These are phyloP conservation scores for Eremomyces bilateralis DNA, from an alignment of 495 filamentous ascomycete species.

Conservation along the genomic window DNA sequence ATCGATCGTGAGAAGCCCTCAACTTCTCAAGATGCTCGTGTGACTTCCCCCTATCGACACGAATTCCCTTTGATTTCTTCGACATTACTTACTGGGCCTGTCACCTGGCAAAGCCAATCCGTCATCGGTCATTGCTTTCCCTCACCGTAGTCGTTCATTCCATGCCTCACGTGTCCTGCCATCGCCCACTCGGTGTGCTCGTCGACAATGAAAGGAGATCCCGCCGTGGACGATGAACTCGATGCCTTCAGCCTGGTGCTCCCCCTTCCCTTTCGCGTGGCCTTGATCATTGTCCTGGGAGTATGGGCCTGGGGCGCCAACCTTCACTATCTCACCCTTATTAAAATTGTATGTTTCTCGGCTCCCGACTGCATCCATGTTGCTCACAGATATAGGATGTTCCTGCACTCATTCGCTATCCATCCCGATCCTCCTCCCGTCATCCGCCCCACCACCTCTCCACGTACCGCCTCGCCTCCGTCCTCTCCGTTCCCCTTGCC, in stretches of 20 bases:
- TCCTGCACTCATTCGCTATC: conserved; percentile 59
- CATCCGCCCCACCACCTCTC: conserved; percentile 55
- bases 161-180: conserved; percentile 4
- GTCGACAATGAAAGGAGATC: conserved; percentile 46
- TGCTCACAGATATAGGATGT: conserved; percentile 37
- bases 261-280: conserved; percentile 69
- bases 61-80: too few relatives aligned
- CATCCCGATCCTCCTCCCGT: conserved; percentile 36
- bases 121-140: too few relatives aligned
- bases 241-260: conserved; percentile 69
- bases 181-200: conserved; percentile 1
- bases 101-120: too few relatives aligned
- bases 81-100: too few relatives aligned
- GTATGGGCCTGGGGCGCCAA: conserved; percentile 84
- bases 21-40: too few relatives aligned
- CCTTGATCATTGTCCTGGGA: conserved; percentile 56
- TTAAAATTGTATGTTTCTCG: conserved; percentile 38
- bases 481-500: conserved; percentile 45
- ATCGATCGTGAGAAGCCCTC: too few relatives aligned
- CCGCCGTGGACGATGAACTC: conserved; percentile 55
- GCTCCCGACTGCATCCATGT: background rate
- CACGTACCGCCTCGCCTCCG: conserved; percentile 58
- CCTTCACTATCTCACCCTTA: conserved; percentile 53
- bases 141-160: conserved; percentile 6
- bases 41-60: too few relatives aligned